phyloP scores from a whole-genome alignment of 306 rosid genomes.

The Trichosanthes truncata region DNA sequence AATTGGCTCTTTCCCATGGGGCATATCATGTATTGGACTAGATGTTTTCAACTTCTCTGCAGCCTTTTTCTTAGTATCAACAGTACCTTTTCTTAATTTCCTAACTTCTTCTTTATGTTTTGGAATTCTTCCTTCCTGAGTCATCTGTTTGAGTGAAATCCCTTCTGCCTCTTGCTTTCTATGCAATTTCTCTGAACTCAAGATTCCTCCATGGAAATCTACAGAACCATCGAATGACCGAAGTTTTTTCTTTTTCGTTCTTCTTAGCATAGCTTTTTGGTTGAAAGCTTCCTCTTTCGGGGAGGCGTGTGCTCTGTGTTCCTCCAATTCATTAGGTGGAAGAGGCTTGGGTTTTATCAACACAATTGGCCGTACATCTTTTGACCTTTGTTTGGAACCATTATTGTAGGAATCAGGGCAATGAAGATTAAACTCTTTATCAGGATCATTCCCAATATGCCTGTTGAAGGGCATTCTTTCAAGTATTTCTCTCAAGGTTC shows the following conservation, averaged over 20 bases:
- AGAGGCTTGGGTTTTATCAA: slow-evolving; percentile 54
- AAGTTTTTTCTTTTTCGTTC: slow-evolving; percentile 22
- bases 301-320: slow-evolving; percentile 16
- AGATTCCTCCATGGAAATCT: slow-evolving; percentile 17
- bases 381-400: slow-evolving; percentile 6
- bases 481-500: slow-evolving; percentile 61
- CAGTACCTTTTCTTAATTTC: slow-evolving; percentile 28
- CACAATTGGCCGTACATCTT: slow-evolving; percentile 50
- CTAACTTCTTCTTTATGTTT: slow-evolving; percentile 13
- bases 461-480: slow-evolving; percentile 56
- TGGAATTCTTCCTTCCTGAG: slow-evolving; percentile 20
- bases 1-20: slow-evolving; percentile 29
- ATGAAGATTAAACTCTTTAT: slow-evolving; percentile 25
- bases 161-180: slow-evolving; percentile 26
- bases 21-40: slow-evolving; percentile 23
- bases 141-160: slow-evolving; percentile 18
- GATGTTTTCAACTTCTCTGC: slow-evolving; percentile 31
- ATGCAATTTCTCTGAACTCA: slow-evolving; percentile 23
- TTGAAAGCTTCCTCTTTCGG: slow-evolving; percentile 26
- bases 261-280: slow-evolving; percentile 19
- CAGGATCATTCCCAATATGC: slow-evolving; percentile 30
- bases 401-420: slow-evolving; percentile 13
- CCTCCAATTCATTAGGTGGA: slow-evolving; percentile 17
- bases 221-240: not conserved
- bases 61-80: slow-evolving; percentile 34